Evolutionary conservation across 164 flowering plant genomes (phyloP).

Genomic region (Vitis vinifera): ASM3070453v1 NC_081809.1:23833501-23834000

Average conservation of each 20-base stretch:
- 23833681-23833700: neutral
- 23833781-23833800: too few species aligned
- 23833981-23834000: conserved; percentile 7
- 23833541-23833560: conserved; percentile 80
- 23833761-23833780: neutral
- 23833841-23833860: too few species aligned
- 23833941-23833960: neutral
- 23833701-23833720: neutral
- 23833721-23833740: neutral
- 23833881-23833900: neutral
- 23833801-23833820: too few species aligned
- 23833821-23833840: too few species aligned
- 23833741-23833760: neutral
- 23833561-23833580: conserved; percentile 90
- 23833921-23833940: neutral
- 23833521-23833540: conserved; percentile 73
- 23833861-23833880: neutral
- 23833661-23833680: conserved; percentile 15
- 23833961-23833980: neutral
- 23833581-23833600: conserved; percentile 86
- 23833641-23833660: conserved; percentile 71
- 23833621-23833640: conserved; percentile 82
- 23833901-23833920: neutral
- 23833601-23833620: conserved; percentile 78
- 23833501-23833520: conserved; percentile 41